Percentiles rank a stretch among this genome's conserved stretches.
Evolutionary conservation across 495 filamentous ascomycete species (phyloP).

Genomic region (Neurospora hispaniola): DNA sequence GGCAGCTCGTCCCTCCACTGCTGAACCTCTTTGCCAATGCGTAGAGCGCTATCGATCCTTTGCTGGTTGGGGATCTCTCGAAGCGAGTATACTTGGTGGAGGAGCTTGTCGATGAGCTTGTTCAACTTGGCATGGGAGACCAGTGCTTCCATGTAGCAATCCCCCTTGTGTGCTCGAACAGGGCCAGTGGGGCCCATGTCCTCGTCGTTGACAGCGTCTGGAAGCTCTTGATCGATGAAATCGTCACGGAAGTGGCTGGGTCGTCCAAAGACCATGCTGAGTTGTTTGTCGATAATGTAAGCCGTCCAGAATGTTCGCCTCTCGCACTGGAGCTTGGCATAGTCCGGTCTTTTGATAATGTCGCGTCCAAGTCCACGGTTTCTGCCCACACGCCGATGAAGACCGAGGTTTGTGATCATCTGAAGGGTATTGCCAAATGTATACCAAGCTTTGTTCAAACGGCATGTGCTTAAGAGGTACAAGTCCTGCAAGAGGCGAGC

Average conservation of each 20-base stretch:
- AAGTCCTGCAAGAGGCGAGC: slow-evolving; percentile 17
- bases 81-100: slow-evolving; percentile 39
- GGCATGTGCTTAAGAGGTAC: slow-evolving; percentile 18
- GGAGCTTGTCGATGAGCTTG: slow-evolving; percentile 28
- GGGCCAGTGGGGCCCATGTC: slow-evolving; percentile 33
- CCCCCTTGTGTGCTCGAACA: slow-evolving; percentile 4
- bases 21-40: slow-evolving; percentile 26
- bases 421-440: slow-evolving; percentile 15
- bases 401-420: slow-evolving; percentile 17
- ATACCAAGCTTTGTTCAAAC: slow-evolving; percentile 17
- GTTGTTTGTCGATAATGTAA: slow-evolving; percentile 46
- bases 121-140: slow-evolving; percentile 31
- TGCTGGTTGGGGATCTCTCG: slow-evolving; percentile 30
- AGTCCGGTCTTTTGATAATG: slow-evolving; percentile 7
- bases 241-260: slow-evolving; percentile 44
- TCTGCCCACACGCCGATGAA: slow-evolving; percentile 18
- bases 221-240: slow-evolving; percentile 43
- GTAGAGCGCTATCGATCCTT: slow-evolving; percentile 28
- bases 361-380: slow-evolving; percentile 12
- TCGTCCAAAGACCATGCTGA: slow-evolving; percentile 45
- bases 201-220: slow-evolving; percentile 43
- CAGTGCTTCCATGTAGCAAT: slow-evolving; percentile 40
- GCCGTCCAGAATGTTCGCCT: slow-evolving; percentile 50
- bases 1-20: slow-evolving; percentile 30
- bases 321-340: slow-evolving; percentile 20